These are phyloP conservation scores for Penicillium goetzii DNA, from an alignment of 495 filamentous ascomycete species.

Conservation along the genomic window DNA sequence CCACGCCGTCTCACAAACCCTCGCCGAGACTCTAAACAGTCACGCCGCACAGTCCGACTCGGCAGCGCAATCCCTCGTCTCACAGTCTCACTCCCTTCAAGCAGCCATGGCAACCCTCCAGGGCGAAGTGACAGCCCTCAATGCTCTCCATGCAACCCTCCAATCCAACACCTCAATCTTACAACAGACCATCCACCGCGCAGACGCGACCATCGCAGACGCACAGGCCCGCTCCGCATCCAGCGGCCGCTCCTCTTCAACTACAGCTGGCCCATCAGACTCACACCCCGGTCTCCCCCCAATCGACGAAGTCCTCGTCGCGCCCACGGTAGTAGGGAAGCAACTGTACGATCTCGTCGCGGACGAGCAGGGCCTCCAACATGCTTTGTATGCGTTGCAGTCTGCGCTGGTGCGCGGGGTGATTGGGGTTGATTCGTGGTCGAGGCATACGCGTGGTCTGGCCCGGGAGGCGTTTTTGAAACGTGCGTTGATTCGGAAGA, in stretches of 20 bases:
- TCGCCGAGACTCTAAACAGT: constrained; percentile 66
- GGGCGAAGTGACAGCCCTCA: constrained; percentile 70
- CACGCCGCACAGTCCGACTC: constrained; percentile 67
- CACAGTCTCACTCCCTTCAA: constrained; percentile 79
- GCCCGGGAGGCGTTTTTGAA: constrained; percentile 90
- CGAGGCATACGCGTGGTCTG: constrained; percentile 76
- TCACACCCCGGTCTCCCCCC: constrained; percentile 54
- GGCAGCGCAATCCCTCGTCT: constrained; percentile 71
- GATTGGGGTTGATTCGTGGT: constrained; percentile 79
- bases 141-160: constrained; percentile 67
- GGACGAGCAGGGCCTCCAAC: constrained; percentile 81
- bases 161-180: constrained; percentile 77
- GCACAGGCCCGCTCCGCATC: constrained; percentile 53
- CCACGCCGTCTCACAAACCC: constrained; percentile 69
- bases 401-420: constrained; percentile 80
- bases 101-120: constrained; percentile 67
- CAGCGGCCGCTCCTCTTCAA: constrained; percentile 30
- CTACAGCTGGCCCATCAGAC: constrained; percentile 16
- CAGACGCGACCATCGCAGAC: constrained; percentile 75
- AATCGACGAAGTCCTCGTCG: constrained; percentile 91
- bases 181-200: constrained; percentile 72
- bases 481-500: constrained; percentile 87
- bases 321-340: constrained; percentile 87
- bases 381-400: constrained; percentile 84
- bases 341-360: constrained; percentile 88